These are phyloP conservation scores for Amanita rimosa DNA, from an alignment of 768 basidiomycete genomes.

Conservation along the genomic window DNA sequence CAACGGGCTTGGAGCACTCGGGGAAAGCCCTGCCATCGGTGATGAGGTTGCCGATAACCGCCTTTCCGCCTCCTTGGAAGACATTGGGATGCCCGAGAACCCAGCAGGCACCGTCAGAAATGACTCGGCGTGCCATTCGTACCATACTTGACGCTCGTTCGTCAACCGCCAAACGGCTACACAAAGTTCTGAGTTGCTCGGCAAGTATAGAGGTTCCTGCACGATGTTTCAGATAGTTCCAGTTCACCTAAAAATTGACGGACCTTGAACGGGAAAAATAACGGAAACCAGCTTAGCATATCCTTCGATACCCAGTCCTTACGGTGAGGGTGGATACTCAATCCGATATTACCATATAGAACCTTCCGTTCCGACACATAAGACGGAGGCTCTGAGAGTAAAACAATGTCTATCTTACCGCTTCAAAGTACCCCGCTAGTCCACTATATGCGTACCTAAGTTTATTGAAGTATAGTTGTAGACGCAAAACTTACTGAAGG, in stretches of 20 bases:
- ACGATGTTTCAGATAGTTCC: background rate
- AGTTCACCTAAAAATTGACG: conserved; percentile 13
- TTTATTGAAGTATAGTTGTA: background rate
- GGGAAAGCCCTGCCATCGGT: conserved; percentile 11
- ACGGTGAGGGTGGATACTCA: conserved; percentile 89
- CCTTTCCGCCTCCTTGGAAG: background rate
- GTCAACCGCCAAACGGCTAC: conserved; percentile 94
- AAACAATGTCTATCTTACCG: conserved; percentile 24
- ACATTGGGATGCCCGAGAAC: conserved; percentile 10
- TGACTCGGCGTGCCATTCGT: conserved; percentile 96
- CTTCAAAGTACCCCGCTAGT: conserved; percentile 95
- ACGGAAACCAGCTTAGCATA: conserved; percentile 99
- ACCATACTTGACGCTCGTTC: conserved; percentile 87
- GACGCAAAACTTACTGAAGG: conserved; percentile 49
- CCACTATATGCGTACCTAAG: conserved; percentile 32
- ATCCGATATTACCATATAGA: conserved; percentile 79
- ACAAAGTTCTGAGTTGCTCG: conserved; percentile 83
- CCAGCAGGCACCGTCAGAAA: conserved; percentile 57
- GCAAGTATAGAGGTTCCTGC: conserved; percentile 89
- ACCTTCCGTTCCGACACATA: conserved; percentile 22
- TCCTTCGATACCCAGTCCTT: conserved; percentile 83
- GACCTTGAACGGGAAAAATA: conserved; percentile 92
- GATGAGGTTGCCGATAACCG: conserved; percentile 9
- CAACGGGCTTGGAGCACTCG: conserved; percentile 49
- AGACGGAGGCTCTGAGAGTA: background rate